Conservation (phyloP, 768 basidiomycete species). For the Psilocybe sp. region DNA sequence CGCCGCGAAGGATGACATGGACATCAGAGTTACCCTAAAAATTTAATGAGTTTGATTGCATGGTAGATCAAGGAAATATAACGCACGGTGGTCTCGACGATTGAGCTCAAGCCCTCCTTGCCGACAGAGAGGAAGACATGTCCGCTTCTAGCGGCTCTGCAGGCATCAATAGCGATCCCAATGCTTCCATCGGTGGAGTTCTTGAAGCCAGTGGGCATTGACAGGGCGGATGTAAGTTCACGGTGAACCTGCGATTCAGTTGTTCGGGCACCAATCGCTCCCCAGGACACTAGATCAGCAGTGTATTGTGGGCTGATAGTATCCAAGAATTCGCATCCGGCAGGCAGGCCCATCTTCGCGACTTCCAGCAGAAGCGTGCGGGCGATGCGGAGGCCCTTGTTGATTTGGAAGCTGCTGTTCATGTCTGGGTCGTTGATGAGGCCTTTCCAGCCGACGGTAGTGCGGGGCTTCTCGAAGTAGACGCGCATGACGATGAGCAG, state of each 20-base stretch:
- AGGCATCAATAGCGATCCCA: constrained; percentile 91
- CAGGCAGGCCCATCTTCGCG: constrained; percentile 86
- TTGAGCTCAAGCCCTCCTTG: constrained; percentile 92
- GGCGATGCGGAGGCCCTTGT: constrained; percentile 89
- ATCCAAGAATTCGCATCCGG: constrained; percentile 94
- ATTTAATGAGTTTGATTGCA: constrained; percentile 1
- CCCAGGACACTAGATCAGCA: constrained; percentile 88
- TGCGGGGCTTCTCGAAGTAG: constrained; percentile 96
- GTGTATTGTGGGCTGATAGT: constrained; percentile 77
- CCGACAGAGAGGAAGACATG: constrained; percentile 98
- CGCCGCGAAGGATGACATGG: constrained; percentile 93
- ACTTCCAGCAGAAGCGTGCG: constrained; percentile 86
- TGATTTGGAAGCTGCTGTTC: constrained; percentile 92
- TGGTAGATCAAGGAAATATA: not conserved
- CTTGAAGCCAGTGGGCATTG: constrained; percentile 98
- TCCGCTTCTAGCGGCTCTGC: constrained; percentile 83
- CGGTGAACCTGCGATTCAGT: constrained; percentile 94
- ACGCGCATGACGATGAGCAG: constrained; percentile 96
- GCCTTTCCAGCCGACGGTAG: constrained; percentile 98
- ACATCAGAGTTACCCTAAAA: constrained; percentile 86
- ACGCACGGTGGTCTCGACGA: constrained; percentile 87
- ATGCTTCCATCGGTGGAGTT: constrained; percentile 95
- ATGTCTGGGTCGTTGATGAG: constrained; percentile 97
- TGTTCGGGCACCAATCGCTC: constrained; percentile 91
- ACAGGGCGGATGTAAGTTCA: constrained; percentile 82